phyloP scores from a whole-genome alignment of 208 protist species.

The Kentomonas sorsogonicus region DNA sequence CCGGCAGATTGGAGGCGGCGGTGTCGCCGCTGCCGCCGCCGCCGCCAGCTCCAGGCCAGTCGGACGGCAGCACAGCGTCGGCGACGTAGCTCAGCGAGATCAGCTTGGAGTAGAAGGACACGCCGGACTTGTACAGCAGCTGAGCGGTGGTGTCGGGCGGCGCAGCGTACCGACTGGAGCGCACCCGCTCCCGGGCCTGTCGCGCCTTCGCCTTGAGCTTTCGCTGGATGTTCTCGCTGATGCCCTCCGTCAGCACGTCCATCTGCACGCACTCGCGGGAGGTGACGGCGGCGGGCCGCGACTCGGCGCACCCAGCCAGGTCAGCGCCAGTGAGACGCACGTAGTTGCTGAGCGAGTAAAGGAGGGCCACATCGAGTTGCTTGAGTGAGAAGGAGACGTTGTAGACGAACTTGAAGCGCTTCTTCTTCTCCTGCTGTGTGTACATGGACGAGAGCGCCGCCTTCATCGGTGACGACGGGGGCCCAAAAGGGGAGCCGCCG shows the following conservation, averaged over 20 bases:
- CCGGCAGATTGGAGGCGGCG: background rate
- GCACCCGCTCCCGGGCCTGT: conserved; percentile 47
- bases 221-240: conserved; percentile 43
- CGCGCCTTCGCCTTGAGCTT: conserved; percentile 42
- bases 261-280: conserved; percentile 82
- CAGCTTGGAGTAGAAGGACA: conserved; percentile 65
- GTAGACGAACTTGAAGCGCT: conserved; percentile 43
- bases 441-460: too few relatives aligned
- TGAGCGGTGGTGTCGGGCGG: conserved; percentile 58
- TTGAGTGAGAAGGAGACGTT: conserved; percentile 67
- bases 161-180: conserved; percentile 48
- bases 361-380: conserved; percentile 44
- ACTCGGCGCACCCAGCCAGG: conserved; percentile 58
- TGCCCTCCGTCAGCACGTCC: conserved; percentile 66
- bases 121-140: conserved; percentile 56
- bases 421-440: too few relatives aligned
- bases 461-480: too few relatives aligned
- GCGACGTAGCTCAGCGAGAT: conserved; percentile 68
- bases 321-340: conserved; percentile 50
- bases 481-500: too few relatives aligned
- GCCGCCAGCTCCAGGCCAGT: background rate
- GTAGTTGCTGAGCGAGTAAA: conserved; percentile 65
- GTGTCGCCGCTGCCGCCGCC: background rate
- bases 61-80: conserved; percentile 37
- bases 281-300: conserved; percentile 42